Evolutionary conservation across 331 rosid species (phyloP).

Genomic region (Spiraea crenata): DNA sequence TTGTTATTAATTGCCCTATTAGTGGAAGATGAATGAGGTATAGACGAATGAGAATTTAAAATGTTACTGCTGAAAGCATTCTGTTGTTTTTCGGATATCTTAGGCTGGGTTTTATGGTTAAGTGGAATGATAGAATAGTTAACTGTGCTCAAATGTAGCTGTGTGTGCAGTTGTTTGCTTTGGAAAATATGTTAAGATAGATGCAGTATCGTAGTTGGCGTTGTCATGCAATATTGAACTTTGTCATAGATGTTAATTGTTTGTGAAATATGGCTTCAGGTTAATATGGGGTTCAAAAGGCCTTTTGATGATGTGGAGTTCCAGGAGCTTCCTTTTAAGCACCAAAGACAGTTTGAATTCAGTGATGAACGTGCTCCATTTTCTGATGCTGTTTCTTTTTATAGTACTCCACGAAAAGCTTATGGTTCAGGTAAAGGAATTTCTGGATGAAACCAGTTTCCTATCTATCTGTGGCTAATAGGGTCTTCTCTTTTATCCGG

Average conservation of each 20-base stretch:
- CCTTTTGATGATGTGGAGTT: constrained; percentile 38
- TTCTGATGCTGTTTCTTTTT: constrained; percentile 24
- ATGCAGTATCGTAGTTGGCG: not conserved
- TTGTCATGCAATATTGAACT: not conserved
- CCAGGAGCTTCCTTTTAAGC: constrained; percentile 42
- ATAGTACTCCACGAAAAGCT: constrained; percentile 19
- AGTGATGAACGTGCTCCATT: constrained; percentile 18
- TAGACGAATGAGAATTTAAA: too few species aligned
- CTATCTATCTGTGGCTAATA: not conserved
- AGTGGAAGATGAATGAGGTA: not conserved
- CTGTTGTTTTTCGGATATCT: not conserved
- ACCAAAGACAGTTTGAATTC: constrained; percentile 38
- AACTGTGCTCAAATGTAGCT: not conserved
- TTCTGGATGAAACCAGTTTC: not conserved
- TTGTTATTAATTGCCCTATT: not conserved
- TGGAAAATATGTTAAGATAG: not conserved
- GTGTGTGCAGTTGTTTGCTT: not conserved
- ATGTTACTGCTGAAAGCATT: not conserved
- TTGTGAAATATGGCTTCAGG: constrained; percentile 13
- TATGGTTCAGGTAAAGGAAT: constrained; percentile 35
- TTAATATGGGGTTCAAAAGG: constrained; percentile 57
- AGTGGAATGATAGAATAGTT: not conserved
- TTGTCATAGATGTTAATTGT: not conserved
- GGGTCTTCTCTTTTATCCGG: not conserved
- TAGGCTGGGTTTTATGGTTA: not conserved